phyloP scores from a whole-genome alignment of 176 grass and related monocot genomes.

The Aegilops tauschii region DNA sequence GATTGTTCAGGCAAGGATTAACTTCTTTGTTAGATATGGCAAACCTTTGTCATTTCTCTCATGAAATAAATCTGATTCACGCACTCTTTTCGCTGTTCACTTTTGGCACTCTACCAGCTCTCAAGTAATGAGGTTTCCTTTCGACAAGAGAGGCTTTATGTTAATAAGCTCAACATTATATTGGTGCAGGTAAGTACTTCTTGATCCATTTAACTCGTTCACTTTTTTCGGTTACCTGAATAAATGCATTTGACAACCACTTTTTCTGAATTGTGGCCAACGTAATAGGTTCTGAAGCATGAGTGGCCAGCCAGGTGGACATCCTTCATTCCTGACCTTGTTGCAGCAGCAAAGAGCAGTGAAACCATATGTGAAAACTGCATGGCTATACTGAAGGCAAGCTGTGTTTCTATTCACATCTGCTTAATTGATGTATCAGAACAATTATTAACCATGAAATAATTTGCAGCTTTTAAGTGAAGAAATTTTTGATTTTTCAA shows the following conservation, averaged over 20 bases:
- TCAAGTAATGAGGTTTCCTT: constrained; percentile 88
- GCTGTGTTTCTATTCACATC: constrained; percentile 13
- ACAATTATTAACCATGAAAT: neutral
- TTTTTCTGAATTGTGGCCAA: constrained; percentile 22
- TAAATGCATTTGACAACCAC: neutral
- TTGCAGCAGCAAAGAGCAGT: constrained; percentile 94
- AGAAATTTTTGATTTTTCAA: constrained; percentile 99
- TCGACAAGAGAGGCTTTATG: constrained; percentile 92
- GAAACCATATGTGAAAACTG: constrained; percentile 99
- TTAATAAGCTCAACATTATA: constrained; percentile 99
- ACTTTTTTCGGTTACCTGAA: neutral
- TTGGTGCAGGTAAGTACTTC: constrained; percentile 80
- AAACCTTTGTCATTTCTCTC: neutral
- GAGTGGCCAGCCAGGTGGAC: constrained; percentile 97
- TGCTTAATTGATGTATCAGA: neutral
- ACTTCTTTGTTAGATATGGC: neutral
- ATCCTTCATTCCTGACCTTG: constrained; percentile 94
- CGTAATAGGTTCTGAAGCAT: constrained; percentile 88
- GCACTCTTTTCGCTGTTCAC: neutral
- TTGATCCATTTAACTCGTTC: neutral
- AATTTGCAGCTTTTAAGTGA: constrained; percentile 90
- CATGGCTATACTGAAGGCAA: constrained; percentile 99
- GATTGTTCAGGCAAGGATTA: constrained; percentile 73
- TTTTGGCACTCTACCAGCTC: constrained; percentile 52
- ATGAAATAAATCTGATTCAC: constrained; percentile 22